Conservation (phyloP, 768 basidiomycete species). For the Asterophora lycoperdoides region DNA sequence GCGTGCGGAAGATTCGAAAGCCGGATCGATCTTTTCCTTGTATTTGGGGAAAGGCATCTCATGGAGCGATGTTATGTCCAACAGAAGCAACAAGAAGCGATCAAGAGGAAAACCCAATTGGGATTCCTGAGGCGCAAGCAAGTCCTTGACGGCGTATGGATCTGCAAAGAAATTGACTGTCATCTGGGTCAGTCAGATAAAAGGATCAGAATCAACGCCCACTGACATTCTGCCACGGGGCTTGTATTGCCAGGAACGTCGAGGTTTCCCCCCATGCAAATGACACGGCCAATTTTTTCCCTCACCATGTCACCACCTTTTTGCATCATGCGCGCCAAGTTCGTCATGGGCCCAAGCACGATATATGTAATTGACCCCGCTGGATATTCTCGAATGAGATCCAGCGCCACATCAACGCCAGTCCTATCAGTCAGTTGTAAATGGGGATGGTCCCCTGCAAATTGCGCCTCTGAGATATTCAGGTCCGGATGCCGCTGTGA, state of each 20-base stretch:
- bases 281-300: constrained; percentile 62
- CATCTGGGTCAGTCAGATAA: neutral
- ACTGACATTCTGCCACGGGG: constrained; percentile 79
- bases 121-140: constrained; percentile 44
- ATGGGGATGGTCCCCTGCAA: constrained; percentile 33
- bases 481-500: constrained; percentile 63
- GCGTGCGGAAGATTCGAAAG: constrained; percentile 42
- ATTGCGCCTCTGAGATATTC: constrained; percentile 25
- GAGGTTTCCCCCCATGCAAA: constrained; percentile 92
- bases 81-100: constrained; percentile 64
- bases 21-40: constrained; percentile 52
- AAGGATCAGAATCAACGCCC: neutral
- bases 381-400: constrained; percentile 49
- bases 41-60: constrained; percentile 72
- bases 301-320: constrained; percentile 48
- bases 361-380: constrained; percentile 63
- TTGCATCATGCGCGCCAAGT: constrained; percentile 64
- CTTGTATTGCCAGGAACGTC: constrained; percentile 88
- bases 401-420: constrained; percentile 50
- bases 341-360: constrained; percentile 75
- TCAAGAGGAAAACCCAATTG: constrained; percentile 53
- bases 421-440: constrained; percentile 43
- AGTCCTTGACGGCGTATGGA: constrained; percentile 73
- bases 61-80: constrained; percentile 82
- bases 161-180: constrained; percentile 86